These are phyloP conservation scores for Datisca glomerata DNA, from an alignment of 306 rosid species.

Conservation along the genomic window DNA sequence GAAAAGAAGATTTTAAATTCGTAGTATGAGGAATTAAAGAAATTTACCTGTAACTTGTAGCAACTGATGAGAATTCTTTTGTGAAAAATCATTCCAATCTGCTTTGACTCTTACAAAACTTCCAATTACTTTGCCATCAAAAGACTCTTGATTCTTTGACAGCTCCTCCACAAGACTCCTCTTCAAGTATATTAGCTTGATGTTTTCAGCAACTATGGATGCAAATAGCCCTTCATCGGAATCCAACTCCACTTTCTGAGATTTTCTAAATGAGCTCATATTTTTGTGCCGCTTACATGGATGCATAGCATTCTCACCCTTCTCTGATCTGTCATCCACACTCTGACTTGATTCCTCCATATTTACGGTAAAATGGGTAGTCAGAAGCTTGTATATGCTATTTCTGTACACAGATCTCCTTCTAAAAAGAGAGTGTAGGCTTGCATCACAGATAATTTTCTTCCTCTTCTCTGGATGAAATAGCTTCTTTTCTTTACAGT, in stretches of 20 bases:
- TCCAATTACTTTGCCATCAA: conserved; percentile 49
- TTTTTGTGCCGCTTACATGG: conserved; percentile 19
- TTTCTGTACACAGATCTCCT: conserved; percentile 41
- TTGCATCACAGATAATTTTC: conserved; percentile 43
- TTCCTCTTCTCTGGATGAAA: conserved; percentile 47
- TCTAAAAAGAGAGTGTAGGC: conserved; percentile 31
- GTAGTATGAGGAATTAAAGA: too few species aligned
- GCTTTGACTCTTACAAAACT: conserved; percentile 54
- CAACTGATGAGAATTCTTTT: conserved; percentile 50
- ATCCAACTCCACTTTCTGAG: conserved; percentile 12
- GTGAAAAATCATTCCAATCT: conserved; percentile 56
- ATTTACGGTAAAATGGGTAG: conserved; percentile 52
- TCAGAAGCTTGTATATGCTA: conserved; percentile 34
- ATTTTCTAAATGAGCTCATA: conserved; percentile 12
- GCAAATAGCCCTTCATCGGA: conserved; percentile 31
- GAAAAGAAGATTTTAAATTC: too few species aligned
- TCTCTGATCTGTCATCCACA: conserved; percentile 26
- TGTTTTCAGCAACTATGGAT: conserved; percentile 38
- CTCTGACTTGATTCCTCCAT: conserved; percentile 26
- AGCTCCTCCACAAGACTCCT: conserved; percentile 59
- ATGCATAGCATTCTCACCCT: conserved; percentile 13
- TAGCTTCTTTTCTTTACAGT: conserved; percentile 49
- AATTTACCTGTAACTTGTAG: conserved; percentile 63
- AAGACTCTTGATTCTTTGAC: conserved; percentile 33
- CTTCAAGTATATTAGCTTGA: conserved; percentile 61